Conservation (phyloP, 225 moss, liverwort and hornwort genomes). For the Polytrichum commune region DNA sequence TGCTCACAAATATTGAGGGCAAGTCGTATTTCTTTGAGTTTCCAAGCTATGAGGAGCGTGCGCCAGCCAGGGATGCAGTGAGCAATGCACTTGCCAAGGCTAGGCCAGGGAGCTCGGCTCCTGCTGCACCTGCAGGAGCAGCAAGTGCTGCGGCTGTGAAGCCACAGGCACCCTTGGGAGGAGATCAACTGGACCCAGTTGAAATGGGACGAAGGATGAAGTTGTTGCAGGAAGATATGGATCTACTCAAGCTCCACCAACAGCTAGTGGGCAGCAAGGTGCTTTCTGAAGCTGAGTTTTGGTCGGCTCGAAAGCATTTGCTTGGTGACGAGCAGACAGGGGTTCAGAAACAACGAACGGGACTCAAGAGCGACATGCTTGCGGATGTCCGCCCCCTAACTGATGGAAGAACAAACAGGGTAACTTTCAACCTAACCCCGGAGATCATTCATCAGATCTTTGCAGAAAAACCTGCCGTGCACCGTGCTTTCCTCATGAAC, state of each 20-base stretch:
- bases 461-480: constrained; percentile 98
- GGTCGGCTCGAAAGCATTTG: constrained; percentile 83
- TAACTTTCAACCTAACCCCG: constrained; percentile 92
- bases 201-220: constrained; percentile 83
- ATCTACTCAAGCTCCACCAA: constrained; percentile 81
- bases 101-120: constrained; percentile 24
- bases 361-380: constrained; percentile 94
- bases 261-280: constrained; percentile 69
- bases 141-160: constrained; percentile 1
- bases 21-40: constrained; percentile 80
- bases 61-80: constrained; percentile 73
- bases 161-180: constrained; percentile 10
- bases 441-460: constrained; percentile 98
- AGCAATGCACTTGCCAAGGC: constrained; percentile 42
- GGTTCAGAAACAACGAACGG: constrained; percentile 71
- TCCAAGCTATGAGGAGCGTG: constrained; percentile 71
- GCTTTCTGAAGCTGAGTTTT: constrained; percentile 79
- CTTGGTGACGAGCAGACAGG: constrained; percentile 68
- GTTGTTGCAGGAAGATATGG: constrained; percentile 83
- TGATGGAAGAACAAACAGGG: constrained; percentile 92
- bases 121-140: constrained; percentile 21
- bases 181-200: constrained; percentile 62
- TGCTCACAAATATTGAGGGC: constrained; percentile 67
- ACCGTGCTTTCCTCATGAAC: constrained; percentile 86
- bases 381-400: constrained; percentile 90